Conservation (phyloP, 164 flowering plant genomes). For the Sedum album region DNA sequence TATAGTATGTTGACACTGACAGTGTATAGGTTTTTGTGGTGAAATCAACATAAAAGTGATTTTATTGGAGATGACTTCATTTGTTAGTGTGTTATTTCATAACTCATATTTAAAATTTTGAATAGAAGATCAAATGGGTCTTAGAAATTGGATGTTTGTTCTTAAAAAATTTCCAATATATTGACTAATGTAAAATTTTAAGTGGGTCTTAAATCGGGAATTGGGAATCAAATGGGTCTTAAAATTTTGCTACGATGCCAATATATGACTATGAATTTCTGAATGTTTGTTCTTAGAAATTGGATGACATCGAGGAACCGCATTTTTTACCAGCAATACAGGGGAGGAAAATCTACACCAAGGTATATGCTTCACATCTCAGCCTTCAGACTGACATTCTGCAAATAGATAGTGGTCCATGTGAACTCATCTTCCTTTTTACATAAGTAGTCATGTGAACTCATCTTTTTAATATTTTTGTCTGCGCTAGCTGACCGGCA, state of each 20-base stretch:
- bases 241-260: no score
- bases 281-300: slow-evolving; percentile 30
- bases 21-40: neutral
- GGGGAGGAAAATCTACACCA: slow-evolving; percentile 46
- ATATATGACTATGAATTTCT: neutral
- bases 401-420: neutral
- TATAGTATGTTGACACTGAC: neutral
- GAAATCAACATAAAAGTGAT: neutral
- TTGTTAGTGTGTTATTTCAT: neutral
- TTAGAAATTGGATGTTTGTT: neutral
- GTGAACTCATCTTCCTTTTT: neutral
- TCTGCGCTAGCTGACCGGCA: slow-evolving; percentile 53
- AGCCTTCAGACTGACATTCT: neutral
- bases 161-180: no score
- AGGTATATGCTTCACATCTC: slow-evolving; percentile 35
- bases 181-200: no score
- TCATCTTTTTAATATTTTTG: neutral
- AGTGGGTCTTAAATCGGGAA: no score
- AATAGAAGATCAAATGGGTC: neutral
- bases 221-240: no score
- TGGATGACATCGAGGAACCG: slow-evolving; percentile 60
- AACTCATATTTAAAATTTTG: neutral
- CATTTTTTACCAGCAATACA: slow-evolving; percentile 20
- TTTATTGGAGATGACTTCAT: no score
- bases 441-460: neutral